phyloP scores from a whole-genome alignment of 2,329 filamentous ascomycete species.

The Catunica adiposa region DNA sequence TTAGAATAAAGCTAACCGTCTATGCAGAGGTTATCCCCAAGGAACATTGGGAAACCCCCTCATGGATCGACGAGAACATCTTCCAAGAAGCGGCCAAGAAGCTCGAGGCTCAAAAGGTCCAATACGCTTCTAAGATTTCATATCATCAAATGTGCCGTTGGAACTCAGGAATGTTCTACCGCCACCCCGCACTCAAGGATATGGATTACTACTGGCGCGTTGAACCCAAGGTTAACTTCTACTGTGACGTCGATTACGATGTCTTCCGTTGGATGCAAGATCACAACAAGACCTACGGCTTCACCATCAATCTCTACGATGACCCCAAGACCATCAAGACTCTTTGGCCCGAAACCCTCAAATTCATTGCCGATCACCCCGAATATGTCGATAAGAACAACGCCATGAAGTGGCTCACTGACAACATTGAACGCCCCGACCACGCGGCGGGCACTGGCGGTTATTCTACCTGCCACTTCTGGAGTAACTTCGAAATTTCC shows the following conservation, averaged over 20 bases:
- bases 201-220: conserved; percentile 96
- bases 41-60: conserved; percentile 83
- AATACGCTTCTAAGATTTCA: conserved; percentile 75
- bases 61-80: conserved; percentile 81
- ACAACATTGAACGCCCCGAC: conserved; percentile 57
- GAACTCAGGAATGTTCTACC: conserved; percentile 97
- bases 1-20: conserved; percentile 4
- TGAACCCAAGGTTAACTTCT: conserved; percentile 97
- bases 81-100: conserved; percentile 72
- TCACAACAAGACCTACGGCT: conserved; percentile 97
- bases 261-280: conserved; percentile 97
- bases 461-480: conserved; percentile 97
- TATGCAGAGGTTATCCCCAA: conserved; percentile 65
- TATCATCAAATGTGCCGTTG: conserved; percentile 99
- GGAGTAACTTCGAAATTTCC: conserved; percentile 96
- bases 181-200: conserved; percentile 71
- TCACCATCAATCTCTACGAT: conserved; percentile 95
- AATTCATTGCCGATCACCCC: conserved; percentile 74
- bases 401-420: conserved; percentile 74
- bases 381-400: conserved; percentile 70
- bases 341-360: conserved; percentile 88
- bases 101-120: conserved; percentile 68
- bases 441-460: conserved; percentile 72
- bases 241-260: conserved; percentile 97
- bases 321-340: conserved; percentile 69